Base-by-base conservation (phyloP, 768 basidiomycete genomes). In the Sarcodon aspratus region DNA sequence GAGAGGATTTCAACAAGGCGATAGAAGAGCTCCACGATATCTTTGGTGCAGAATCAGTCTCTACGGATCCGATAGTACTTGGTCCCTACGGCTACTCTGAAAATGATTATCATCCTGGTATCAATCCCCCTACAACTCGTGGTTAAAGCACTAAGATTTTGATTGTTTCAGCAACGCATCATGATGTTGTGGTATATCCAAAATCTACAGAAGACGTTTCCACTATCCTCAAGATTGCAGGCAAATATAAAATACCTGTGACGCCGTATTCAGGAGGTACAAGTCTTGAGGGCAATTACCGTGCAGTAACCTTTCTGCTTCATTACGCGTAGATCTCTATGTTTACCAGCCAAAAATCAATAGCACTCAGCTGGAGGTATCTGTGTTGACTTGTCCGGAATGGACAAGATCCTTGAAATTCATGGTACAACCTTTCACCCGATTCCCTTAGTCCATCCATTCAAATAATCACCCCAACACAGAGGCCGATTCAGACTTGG, bases 191-290 rank as follows among this genome's bases (percentile, higher is more conserved):
- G 1, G 77, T 85, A 3, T 82, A 78, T 56, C 82, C 83, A 0
- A 55, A 63, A 13, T 74, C 70, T 21, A 93, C 91, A 0, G 84
- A 87, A 53, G 90, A 95, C 55, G 88, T 95, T 1, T 81, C 83
- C 36, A 72, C 76, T 54, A 73, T 91, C 44, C 83, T 94, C 44
- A 77, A 82, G 50, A 72, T 85, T 43, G 85, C 91, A 2, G 74
- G 71, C 36, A 81, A 81, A 61, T 83, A 81, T 64, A 70, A 69
- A 27, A 82, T 93, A 67, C 92, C 92, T 0, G 63, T 94, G 17
- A 78, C 76, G 1, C 76, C 89, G 2, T 92, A 83, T 62, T 80
- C 82, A 0, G 91, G 87, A 9, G 91, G 82, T 1, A 94, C 91
- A 0, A 80, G 76, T 56, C 62, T 94, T 18, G 91, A 93, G 59